Evolutionary conservation across 176 grass and related monocot genomes (phyloP).

Genomic region (Neostapfia colusana): DNA sequence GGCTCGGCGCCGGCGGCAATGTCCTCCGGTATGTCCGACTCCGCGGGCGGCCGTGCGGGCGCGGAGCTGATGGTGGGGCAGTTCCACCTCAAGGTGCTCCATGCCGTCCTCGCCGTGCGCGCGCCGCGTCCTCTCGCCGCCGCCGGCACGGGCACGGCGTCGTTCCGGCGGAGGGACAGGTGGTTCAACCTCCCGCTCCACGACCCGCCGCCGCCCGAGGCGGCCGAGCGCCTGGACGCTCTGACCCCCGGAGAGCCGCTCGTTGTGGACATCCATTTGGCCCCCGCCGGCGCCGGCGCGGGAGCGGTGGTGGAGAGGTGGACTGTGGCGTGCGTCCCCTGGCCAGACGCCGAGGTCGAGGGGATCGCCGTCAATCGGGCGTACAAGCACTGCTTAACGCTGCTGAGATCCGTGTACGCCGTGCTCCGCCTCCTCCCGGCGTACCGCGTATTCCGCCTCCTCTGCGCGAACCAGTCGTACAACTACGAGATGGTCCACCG

Average conservation of each 20-base stretch:
- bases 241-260: conserved; percentile 49
- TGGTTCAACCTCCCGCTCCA: conserved; percentile 77
- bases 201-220: conserved; percentile 52
- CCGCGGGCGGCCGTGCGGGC: conserved; percentile 45
- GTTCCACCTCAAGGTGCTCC: conserved; percentile 84
- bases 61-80: conserved; percentile 79
- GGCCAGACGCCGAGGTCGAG: conserved; percentile 46
- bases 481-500: conserved; percentile 85
- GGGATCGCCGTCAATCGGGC: conserved; percentile 57
- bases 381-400: conserved; percentile 75
- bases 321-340: conserved; percentile 67
- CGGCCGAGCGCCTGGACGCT: conserved; percentile 49
- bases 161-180: conserved; percentile 53
- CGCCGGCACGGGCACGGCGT: conserved; percentile 22
- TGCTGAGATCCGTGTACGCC: conserved; percentile 69
- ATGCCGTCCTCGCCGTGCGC: conserved; percentile 73
- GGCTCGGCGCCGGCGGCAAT: conserved; percentile 34
- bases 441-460: conserved; percentile 69
- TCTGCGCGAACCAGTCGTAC: conserved; percentile 70
- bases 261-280: conserved; percentile 59
- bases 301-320: conserved; percentile 68
- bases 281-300: conserved; percentile 34
- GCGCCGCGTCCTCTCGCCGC: conserved; percentile 50
- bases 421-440: conserved; percentile 70
- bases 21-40: conserved; percentile 66